A percentile compares a stretch with the other conserved stretches of the same genome.
These are phyloP conservation scores for Ashbya aceris DNA, from an alignment of 1,139 yeast genomes.

Conservation along the genomic window DNA sequence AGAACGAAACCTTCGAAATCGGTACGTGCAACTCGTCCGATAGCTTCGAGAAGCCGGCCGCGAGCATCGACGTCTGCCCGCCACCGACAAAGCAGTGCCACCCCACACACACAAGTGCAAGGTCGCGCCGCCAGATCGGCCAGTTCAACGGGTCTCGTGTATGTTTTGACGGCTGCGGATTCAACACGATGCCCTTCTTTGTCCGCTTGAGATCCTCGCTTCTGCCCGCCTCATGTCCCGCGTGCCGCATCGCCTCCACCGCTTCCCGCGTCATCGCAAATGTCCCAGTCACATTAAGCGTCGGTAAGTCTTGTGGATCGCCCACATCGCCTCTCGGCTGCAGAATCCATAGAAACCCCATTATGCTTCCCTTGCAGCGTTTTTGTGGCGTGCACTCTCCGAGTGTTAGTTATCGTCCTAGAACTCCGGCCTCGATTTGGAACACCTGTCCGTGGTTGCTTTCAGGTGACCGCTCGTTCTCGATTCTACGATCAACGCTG, in stretches of 20 bases:
- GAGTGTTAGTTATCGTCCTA: no score
- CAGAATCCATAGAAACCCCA: constrained; percentile 2
- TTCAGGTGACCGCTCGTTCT: no score
- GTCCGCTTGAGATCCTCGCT: neutral
- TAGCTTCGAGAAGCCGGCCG: constrained; percentile 44
- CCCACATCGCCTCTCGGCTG: constrained; percentile 5
- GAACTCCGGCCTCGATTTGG: no score
- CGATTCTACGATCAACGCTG: no score
- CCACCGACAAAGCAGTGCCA: constrained; percentile 54
- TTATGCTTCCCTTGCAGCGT: no score
- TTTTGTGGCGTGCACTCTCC: no score
- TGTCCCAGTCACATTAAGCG: constrained; percentile 6
- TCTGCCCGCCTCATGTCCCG: neutral
- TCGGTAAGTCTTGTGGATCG: neutral
- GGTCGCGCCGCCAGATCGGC: constrained; percentile 52
- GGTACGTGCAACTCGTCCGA: constrained; percentile 38
- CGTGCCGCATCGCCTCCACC: neutral
- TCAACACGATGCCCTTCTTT: constrained; percentile 42
- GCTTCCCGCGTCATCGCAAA: constrained; percentile 6
- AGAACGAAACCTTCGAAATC: constrained; percentile 39
- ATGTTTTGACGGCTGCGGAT: constrained; percentile 60
- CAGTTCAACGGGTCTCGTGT: constrained; percentile 63
- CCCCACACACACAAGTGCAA: constrained; percentile 46
- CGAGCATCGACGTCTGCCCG: constrained; percentile 53
- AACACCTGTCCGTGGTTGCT: no score